Base-by-base conservation (phyloP, 164 flowering plant genomes). In the Dillenia suffruticosa region DNA sequence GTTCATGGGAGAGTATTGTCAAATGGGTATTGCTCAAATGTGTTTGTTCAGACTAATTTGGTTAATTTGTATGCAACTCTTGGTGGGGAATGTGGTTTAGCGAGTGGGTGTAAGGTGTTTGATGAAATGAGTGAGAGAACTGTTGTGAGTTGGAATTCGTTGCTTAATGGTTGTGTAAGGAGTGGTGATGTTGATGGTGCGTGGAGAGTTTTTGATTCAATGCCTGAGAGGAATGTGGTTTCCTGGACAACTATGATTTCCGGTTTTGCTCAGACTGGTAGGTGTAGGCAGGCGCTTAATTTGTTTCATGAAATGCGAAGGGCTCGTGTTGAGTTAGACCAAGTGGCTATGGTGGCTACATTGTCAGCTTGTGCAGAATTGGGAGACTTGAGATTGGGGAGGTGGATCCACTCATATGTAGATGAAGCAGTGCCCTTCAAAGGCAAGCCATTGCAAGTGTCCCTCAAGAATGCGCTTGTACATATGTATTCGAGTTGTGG, bases 171-270 rank as follows among this genome's bases (percentile, higher is more conserved):
- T 50, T 74, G 72, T 63, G 19, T 74, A 32, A 72, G 74, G 54
- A 49, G 49, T 12, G 82, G 85, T 1, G 70, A 82, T 56, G 51
- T 77, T 12, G 83, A 67, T 22, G 70, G 44, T 12, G 92, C 86
- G 5, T 15, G 67, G 9, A 59, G 61, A 19, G 17, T 73, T 46
- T 86, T 87, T 59, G 79, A 71, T 46, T 76, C 72, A n/a, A 89
- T 89, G 87, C 81, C 85, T 1, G 84, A 75, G 57, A 85, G 81
- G 75, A 89, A 85, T 79, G 79, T 74, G 9, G 76, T 81, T 7
- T 83, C 90, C 3, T 89, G 91, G 93, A 85, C 89, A 7, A 80
- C 80, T n/a, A 76, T 89, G 91, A 66, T 89, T 53, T 61, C 79
- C 0, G 89, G 84, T 12, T 82, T 49, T 43, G 76, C 82, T 5